A percentile compares a stretch with the other conserved stretches of the same genome.
These are phyloP conservation scores for Cordyceps cateniannulata DNA, from an alignment of 2,329 filamentous ascomycete genomes.

Conservation along the genomic window DNA sequence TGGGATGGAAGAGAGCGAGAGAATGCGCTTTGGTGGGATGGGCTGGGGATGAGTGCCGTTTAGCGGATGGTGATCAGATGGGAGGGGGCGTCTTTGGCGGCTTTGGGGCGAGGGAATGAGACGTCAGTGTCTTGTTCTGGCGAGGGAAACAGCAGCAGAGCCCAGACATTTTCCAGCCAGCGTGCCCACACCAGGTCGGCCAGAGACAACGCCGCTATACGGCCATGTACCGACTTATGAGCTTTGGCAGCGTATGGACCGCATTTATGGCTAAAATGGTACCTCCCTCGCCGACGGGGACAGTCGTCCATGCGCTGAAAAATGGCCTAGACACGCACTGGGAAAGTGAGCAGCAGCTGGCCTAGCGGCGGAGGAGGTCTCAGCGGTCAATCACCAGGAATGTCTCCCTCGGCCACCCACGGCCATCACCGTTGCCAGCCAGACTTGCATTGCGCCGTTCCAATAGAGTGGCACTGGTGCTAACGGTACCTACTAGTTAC, in stretches of 20 bases:
- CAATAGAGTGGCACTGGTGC: neutral
- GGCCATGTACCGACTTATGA: neutral
- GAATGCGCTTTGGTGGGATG: neutral
- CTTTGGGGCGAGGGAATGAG: neutral
- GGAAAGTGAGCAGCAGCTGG: too few species aligned
- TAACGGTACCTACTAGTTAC: neutral
- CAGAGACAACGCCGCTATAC: constrained; percentile 3
- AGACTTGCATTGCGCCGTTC: neutral
- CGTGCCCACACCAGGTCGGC: neutral
- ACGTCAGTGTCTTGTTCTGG: neutral
- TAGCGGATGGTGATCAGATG: neutral
- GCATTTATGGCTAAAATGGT: too few species aligned
- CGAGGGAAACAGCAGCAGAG: neutral
- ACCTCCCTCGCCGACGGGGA: too few species aligned
- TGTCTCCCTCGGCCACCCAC: neutral
- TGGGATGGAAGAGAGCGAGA: neutral
- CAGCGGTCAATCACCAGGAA: constrained; percentile 5
- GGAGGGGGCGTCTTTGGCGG: neutral
- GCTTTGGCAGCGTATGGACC: too few species aligned
- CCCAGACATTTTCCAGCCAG: neutral
- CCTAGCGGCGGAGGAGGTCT: neutral
- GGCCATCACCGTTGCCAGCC: neutral
- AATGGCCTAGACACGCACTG: too few species aligned
- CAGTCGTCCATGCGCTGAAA: too few species aligned
- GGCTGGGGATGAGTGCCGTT: neutral